Evolutionary conservation across 495 filamentous ascomycete genomes (phyloP).

Genomic region (Aspergillus cristatus): DNA sequence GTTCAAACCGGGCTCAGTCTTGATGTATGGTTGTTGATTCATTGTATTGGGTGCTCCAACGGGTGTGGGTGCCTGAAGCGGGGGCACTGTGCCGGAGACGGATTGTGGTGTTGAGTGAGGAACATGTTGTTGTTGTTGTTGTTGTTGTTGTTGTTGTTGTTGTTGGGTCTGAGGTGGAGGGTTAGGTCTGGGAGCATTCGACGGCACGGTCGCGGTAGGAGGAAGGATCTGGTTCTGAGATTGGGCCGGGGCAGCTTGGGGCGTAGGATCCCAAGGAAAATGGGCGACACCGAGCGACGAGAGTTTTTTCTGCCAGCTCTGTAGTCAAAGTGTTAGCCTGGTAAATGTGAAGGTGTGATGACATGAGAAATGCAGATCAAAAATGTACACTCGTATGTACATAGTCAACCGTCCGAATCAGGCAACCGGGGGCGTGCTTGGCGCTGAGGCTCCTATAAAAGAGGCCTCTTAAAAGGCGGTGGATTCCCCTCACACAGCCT

Average conservation of each 20-base stretch:
- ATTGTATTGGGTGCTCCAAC: conserved; percentile 19
- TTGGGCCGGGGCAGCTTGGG: conserved; percentile 23
- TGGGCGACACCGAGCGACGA: conserved; percentile 69
- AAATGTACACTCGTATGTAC: too few relatives aligned
- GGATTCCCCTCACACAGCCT: conserved; percentile 31
- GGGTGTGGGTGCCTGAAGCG: conserved; percentile 14
- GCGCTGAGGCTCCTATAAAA: conserved; percentile 38
- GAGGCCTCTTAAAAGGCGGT: conserved; percentile 32
- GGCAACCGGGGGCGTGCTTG: too few relatives aligned
- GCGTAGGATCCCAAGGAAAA: conserved; percentile 90
- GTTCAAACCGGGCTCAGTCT: conserved; percentile 60
- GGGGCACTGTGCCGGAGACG: conserved; percentile 12
- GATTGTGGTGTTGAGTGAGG: conserved; percentile 25
- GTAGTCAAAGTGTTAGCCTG: conserved; percentile 18
- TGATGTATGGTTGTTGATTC: conserved; percentile 47
- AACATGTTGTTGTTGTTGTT: conserved; percentile 26
- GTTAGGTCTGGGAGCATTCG: conserved; percentile 43
- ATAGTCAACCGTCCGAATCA: too few relatives aligned
- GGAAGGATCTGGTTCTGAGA: conserved; percentile 27
- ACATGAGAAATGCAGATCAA: conserved; percentile 1
- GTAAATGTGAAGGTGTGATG: conserved; percentile 2
- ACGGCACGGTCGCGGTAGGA: conserved; percentile 46
- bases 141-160: conserved; percentile 26
- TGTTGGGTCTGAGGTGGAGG: conserved; percentile 13
- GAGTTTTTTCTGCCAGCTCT: conserved; percentile 93